Evolutionary conservation across 2,329 filamentous ascomycete species (phyloP), one percentile per base, ranked within the genome.

Genomic region (Alternaria brassicicola): DNA sequence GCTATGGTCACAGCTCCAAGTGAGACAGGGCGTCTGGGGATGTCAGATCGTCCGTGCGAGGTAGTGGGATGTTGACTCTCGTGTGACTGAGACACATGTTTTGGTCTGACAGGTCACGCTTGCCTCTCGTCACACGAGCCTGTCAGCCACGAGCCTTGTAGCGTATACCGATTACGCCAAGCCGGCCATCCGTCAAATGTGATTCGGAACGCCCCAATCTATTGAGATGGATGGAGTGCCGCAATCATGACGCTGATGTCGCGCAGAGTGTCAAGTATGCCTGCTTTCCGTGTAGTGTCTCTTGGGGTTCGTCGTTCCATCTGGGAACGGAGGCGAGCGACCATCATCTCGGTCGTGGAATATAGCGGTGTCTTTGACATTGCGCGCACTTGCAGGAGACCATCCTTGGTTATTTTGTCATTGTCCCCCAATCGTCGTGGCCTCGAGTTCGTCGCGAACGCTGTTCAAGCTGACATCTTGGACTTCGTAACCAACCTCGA

Each of bases 401-500:
- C 17, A 3, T 15, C 6, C 25, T 28, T 6, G 28, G 23, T 39
- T 19, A 3, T 21, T 12, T 9, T 13, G 48, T 73, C 71, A 65
- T 36, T 66, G 61, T n/a, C 49, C 59, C 43, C 53, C 59, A 10
- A 73, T 63, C 4, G 63, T 64, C 8, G 66, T 57, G 26, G 67
- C 58, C 30, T 70, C 64, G 38, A 75, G 21, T 30, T 67, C 67
- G 42, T 66, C 68, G 23, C 64, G 57, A 6, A 71, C 59, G n/a
- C 62, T 59, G 25, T 70, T 69, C 21, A 68, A 26, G 31, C 66
- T 57, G 12, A 65, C 52, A 17, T 69, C 62, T 21, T 71, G 63
- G 1, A 52, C 65, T 0, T 74, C 67, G 31, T 69, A 71, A 0
- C 62, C 70, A 1, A 78, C 63, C 30, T 76, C 71, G 38, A 78